Evolutionary conservation across 2,329 filamentous ascomycete species (phyloP), one percentile per base, ranked within the genome.

Genomic region (Stemphylium beticola): DNA sequence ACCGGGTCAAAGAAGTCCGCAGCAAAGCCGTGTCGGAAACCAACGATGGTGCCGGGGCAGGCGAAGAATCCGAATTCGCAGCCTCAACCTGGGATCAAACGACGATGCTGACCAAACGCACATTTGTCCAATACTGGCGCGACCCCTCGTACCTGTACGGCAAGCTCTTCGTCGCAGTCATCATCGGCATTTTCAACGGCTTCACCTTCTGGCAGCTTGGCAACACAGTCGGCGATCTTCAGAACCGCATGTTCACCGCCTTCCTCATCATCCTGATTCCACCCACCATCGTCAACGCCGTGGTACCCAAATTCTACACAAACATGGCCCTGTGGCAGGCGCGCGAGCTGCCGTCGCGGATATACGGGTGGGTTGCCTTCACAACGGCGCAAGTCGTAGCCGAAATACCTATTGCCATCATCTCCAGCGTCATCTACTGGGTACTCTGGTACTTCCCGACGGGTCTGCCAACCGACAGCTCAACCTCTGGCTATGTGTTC

Each of bases 321-420:
- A 90, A 91, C 73, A 85, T 89, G 73, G 82, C 82, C 0, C 78
- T 93, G 2, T 93, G 89, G 87, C 84, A 89, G 75, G 84, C 85
- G 0, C 83, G 90, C 37, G 90, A 93, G 72, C 83, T 87, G 14
- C 89, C 89, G 1, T 87, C 84, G 4, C 82, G 88, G 17, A 91
- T 92, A 54, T 93, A 93, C 72, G 87, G 87, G 47, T 92, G 89
- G 87, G 75, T 89, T 31, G 88, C 90, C 0, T 93, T 93, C 74
- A 49, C 49, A 3, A 60, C 49, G 0, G 88, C 90, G 0, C 87
- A 89, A 65, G 80, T 92, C 4, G 78, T 93, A 14, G 84, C 83
- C 29, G 90, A 93, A 68, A 87, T 93, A 18, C 90, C 90, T 0
- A 83, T 83, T 37, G 85, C 88, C 1, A 83, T 92, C 58, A 68